Base-by-base conservation (phyloP, 495 filamentous ascomycete genomes). In the Glarea lozoyensis region DNA sequence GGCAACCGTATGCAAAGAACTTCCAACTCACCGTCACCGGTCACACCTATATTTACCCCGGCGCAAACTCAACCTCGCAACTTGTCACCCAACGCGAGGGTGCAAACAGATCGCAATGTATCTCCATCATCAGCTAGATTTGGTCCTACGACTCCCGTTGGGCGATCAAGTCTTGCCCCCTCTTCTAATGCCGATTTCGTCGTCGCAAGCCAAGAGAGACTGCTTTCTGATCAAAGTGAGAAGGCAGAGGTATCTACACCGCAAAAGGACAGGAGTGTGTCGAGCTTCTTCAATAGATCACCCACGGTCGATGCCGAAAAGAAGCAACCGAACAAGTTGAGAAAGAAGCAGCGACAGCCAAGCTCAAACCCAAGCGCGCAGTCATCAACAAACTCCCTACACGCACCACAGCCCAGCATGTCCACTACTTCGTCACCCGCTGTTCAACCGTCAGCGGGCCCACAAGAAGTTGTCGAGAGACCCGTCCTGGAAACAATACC, bases 281-380 rank as follows among this genome's bases (percentile, higher is more conserved):
- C 78, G 19, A 76, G 61, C 44, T 58, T 92, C 20, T 90, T 92
- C 53, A 66, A 73, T 45, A 75, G 80, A 54, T 80, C 84, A 11
- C 79, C 83, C 2, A 64, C 62, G 3, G 67, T 61, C 13, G 68
- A 69, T 33, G 70, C 67, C 15, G 85, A 85, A 22, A 67, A 69
- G 29, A 71, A 83, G 34, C 79, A 80, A 55, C 83, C 86, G 2
- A 94, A 93, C 48, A 90, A 90, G 60, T 60, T 96, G 48, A 79
- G 74, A 56, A 96, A 96, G 63, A 89, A 84, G 63, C 32, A 35
- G 17, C 74, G 82, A 29, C 66, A 84, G 20, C 78, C 80, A 1
- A 84, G 82, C 53, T 68, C 78, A 13, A 86, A 84, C 49, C 78
- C 74, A 21, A 93, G 88, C 52, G 87, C 89, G 1, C 85, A 94